A percentile compares a stretch with the other conserved stretches of the same genome.
These are phyloP conservation scores for Abrus pulchellus DNA, from an alignment of 306 rosid species.

Conservation along the genomic window DNA sequence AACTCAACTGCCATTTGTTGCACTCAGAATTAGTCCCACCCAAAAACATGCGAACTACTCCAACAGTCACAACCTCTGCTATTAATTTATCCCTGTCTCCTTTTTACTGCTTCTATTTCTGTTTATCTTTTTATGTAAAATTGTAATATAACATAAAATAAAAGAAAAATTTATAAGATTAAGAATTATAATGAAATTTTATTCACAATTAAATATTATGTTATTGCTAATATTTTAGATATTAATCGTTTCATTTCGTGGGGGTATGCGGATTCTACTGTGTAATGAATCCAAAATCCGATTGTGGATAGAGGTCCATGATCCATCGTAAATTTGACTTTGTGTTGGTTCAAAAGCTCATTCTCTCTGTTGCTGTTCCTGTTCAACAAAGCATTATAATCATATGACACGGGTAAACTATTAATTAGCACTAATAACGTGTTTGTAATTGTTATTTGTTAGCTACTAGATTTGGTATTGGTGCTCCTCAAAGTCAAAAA, in stretches of 20 bases:
- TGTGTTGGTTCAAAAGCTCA: not conserved
- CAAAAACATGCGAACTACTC: conserved; percentile 34
- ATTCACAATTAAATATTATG: too few relatives aligned
- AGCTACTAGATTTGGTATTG: conserved; percentile 28
- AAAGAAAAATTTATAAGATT: too few relatives aligned
- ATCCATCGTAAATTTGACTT: not conserved
- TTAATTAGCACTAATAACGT: not conserved
- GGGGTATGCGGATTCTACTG: not conserved
- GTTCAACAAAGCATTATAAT: not conserved
- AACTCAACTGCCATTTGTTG: conserved; percentile 42
- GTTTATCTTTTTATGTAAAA: too few relatives aligned
- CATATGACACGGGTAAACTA: not conserved
- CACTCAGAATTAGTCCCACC: conserved; percentile 14
- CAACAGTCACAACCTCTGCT: not conserved
- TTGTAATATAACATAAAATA: too few relatives aligned
- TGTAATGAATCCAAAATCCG: not conserved
- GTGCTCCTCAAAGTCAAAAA: not conserved
- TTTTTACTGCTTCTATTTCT: too few relatives aligned
- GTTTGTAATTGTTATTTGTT: not conserved
- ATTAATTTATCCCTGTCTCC: not conserved
- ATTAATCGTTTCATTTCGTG: not conserved
- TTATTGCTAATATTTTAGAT: not conserved
- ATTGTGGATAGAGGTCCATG: too few relatives aligned
- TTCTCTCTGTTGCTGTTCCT: too few relatives aligned
- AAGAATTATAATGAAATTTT: too few relatives aligned